phyloP scores from a whole-genome alignment of 2,329 filamentous ascomycete genomes.

The Pseudocercospora cruenta region DNA sequence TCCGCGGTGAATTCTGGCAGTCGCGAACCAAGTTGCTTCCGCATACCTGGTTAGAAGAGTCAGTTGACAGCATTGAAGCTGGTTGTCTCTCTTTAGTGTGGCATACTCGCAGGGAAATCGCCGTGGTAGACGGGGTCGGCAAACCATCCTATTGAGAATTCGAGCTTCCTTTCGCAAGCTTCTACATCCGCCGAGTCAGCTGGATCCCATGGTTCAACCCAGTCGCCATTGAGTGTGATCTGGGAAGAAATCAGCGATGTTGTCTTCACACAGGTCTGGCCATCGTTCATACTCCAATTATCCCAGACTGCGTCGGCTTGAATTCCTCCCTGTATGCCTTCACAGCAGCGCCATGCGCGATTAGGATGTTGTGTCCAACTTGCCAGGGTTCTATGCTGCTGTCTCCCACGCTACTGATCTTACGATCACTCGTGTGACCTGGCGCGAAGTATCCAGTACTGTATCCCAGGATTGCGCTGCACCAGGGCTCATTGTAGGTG shows the following conservation, averaged over 20 bases:
- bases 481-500: slow-evolving; percentile 60
- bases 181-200: slow-evolving; percentile 74
- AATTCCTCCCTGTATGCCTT: slow-evolving; percentile 83
- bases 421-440: slow-evolving; percentile 77
- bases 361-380: slow-evolving; percentile 76
- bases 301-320: slow-evolving; percentile 69
- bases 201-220: slow-evolving; percentile 78
- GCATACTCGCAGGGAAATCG: slow-evolving; percentile 71
- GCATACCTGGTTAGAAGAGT: slow-evolving; percentile 58
- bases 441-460: slow-evolving; percentile 78
- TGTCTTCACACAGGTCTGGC: background rate
- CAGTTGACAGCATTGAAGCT: slow-evolving; percentile 3
- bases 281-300: slow-evolving; percentile 62
- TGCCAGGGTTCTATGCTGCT: slow-evolving; percentile 78
- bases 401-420: slow-evolving; percentile 71
- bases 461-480: slow-evolving; percentile 68
- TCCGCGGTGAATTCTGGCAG: slow-evolving; percentile 75
- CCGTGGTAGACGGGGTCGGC: slow-evolving; percentile 85
- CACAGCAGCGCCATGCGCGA: slow-evolving; percentile 79
- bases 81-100: slow-evolving; percentile 4
- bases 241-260: slow-evolving; percentile 2
- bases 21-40: slow-evolving; percentile 75
- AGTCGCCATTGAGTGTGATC: slow-evolving; percentile 78
- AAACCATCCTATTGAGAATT: slow-evolving; percentile 88
- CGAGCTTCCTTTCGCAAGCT: slow-evolving; percentile 78